Conservation (phyloP, 306 rosid genomes). For the Dryas alaskensis region DNA sequence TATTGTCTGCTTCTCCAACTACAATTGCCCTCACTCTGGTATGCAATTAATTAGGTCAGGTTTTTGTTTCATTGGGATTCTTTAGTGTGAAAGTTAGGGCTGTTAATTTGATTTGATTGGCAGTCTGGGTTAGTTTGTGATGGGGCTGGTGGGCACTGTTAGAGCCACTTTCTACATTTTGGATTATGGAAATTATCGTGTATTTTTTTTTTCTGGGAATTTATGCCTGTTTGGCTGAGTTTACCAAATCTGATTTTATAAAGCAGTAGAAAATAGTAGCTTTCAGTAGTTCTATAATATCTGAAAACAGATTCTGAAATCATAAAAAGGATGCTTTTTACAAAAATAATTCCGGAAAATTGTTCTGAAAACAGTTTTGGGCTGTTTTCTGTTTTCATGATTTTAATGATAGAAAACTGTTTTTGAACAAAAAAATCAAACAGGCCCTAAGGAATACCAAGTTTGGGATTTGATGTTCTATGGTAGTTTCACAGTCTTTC, state of each 20-base stretch:
- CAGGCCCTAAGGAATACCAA: too few relatives aligned
- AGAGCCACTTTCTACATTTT: neutral
- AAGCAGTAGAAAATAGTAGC: neutral
- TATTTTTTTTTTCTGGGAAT: neutral
- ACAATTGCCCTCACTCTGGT: neutral
- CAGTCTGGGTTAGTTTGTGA: slow-evolving; percentile 5
- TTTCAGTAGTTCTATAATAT: neutral
- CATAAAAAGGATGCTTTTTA: neutral
- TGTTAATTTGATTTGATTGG: neutral
- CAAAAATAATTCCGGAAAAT: too few relatives aligned
- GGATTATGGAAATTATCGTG: neutral
- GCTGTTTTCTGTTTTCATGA: too few relatives aligned
- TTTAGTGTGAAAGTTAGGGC: neutral
- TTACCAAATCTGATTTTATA: neutral
- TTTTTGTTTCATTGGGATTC: slow-evolving; percentile 4
- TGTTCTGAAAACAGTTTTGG: too few relatives aligned
- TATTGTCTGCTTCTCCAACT: neutral
- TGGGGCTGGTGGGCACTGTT: neutral
- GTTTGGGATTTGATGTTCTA: too few relatives aligned
- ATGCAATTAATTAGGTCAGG: slow-evolving; percentile 15
- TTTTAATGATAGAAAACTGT: too few relatives aligned
- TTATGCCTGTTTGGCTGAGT: neutral
- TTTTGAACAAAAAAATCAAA: too few relatives aligned
- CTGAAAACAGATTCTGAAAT: neutral
- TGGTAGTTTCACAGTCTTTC: too few relatives aligned